These are phyloP conservation scores for Lichtheimia ramosa DNA, from an alignment of 371 early-diverging fungal genomes.

Conservation along the genomic window DNA sequence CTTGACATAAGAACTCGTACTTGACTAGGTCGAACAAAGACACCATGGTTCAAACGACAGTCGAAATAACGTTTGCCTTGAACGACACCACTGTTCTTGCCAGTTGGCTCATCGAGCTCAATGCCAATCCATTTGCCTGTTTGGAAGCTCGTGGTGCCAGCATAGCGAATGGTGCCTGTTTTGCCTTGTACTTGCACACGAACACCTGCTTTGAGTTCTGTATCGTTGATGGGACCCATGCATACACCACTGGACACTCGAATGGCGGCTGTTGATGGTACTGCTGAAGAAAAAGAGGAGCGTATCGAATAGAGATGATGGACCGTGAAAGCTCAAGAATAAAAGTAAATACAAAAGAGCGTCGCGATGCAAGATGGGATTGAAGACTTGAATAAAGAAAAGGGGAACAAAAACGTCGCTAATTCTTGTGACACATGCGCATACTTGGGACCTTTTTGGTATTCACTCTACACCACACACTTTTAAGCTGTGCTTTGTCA, in stretches of 20 bases:
- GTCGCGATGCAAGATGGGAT: too few relatives aligned
- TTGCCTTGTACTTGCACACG: slow-evolving; percentile 68
- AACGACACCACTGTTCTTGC: slow-evolving; percentile 83
- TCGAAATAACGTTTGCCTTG: slow-evolving; percentile 83
- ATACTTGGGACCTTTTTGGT: too few relatives aligned
- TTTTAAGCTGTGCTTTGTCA: too few relatives aligned
- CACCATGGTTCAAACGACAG: slow-evolving; percentile 69
- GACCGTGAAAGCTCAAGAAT: background rate
- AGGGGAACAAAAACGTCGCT: too few relatives aligned
- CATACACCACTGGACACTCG: too few relatives aligned
- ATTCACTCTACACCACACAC: too few relatives aligned
- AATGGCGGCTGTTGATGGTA: slow-evolving; percentile 3
- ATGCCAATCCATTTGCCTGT: slow-evolving; percentile 83
- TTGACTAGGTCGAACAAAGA: slow-evolving; percentile 80
- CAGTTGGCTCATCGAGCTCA: slow-evolving; percentile 68
- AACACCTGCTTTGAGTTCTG: slow-evolving; percentile 33
- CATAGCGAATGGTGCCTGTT: slow-evolving; percentile 64
- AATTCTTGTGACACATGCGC: too few relatives aligned
- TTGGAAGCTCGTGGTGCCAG: slow-evolving; percentile 74
- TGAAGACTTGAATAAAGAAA: too few relatives aligned
- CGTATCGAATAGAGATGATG: slow-evolving; percentile 8
- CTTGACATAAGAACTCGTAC: slow-evolving; percentile 28
- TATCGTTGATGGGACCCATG: slow-evolving; percentile 4
- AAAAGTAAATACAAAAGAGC: too few relatives aligned
- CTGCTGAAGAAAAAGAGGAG: background rate